Evolutionary conservation across 352 stramenopile species (phyloP).

Genomic region (Pythium aphanidermatum): DNA sequence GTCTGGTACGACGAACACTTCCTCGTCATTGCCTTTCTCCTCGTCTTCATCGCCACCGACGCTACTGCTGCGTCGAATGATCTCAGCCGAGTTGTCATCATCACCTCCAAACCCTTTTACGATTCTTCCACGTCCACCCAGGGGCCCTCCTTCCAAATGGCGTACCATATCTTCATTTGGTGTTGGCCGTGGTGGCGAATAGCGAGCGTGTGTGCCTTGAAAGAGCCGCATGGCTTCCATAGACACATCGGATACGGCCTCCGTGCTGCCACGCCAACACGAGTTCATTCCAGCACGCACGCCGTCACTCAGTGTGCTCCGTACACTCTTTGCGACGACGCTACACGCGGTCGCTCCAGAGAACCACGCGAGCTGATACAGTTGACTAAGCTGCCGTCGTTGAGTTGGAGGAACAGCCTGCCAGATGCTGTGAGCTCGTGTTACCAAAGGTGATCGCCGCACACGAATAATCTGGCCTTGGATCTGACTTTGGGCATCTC

Average conservation of each 20-base stretch:
- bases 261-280: conserved; percentile 29
- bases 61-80: too few relatives aligned
- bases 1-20: background rate
- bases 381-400: conserved; percentile 33
- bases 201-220: conserved; percentile 15
- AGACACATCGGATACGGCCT: conserved; percentile 39
- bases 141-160: conserved; percentile 35
- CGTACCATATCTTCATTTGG: conserved; percentile 29
- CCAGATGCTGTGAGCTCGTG: conserved; percentile 37
- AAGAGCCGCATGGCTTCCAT: conserved; percentile 52
- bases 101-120: conserved; percentile 31
- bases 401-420: conserved; percentile 30
- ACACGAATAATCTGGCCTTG: conserved; percentile 46
- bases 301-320: conserved; percentile 29
- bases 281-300: conserved; percentile 34
- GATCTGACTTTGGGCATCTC: conserved; percentile 44
- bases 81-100: too few relatives aligned
- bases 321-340: conserved; percentile 28
- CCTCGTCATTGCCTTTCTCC: conserved; percentile 15
- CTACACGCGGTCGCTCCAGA: conserved; percentile 37
- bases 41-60: background rate
- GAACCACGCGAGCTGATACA: conserved; percentile 40
- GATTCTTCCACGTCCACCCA: conserved; percentile 39
- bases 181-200: conserved; percentile 5
- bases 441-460: conserved; percentile 35